These are phyloP conservation scores for Alnus rubra DNA, from an alignment of 306 rosid genomes.

Conservation along the genomic window DNA sequence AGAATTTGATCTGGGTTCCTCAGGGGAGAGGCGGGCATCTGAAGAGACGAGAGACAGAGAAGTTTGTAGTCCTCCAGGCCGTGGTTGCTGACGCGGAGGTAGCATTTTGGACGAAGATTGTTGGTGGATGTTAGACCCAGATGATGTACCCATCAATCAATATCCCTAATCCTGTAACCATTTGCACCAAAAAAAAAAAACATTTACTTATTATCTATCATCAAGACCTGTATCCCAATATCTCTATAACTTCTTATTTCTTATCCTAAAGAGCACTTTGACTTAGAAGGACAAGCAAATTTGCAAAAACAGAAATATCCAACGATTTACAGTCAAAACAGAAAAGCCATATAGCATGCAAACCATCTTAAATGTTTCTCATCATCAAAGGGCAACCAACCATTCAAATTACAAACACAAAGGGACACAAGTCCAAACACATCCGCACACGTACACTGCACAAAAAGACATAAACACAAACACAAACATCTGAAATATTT, in stretches of 20 bases:
- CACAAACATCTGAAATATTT: too few species aligned
- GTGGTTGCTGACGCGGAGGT: constrained; percentile 86
- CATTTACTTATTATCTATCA: constrained; percentile 13
- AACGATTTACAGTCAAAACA: neutral
- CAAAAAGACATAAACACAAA: too few species aligned
- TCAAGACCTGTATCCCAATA: neutral
- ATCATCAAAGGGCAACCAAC: neutral
- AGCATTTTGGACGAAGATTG: constrained; percentile 59
- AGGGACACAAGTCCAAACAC: neutral
- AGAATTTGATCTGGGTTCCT: constrained; percentile 81
- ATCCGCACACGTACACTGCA: too few species aligned
- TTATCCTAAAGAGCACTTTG: neutral
- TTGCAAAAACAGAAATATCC: neutral
- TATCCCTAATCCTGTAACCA: constrained; percentile 27
- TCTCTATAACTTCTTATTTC: neutral
- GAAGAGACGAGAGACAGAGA: constrained; percentile 80
- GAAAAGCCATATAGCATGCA: neutral
- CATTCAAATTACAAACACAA: neutral
- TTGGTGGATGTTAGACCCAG: constrained; percentile 64
- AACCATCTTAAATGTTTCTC: neutral
- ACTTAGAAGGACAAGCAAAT: neutral
- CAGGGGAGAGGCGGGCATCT: constrained; percentile 74
- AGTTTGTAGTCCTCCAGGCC: constrained; percentile 75
- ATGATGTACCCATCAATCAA: constrained; percentile 53
- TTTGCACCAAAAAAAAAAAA: constrained; percentile 4